These are phyloP conservation scores for Phytophthora pinifolia DNA, from an alignment of 352 stramenopile genomes.

Conservation along the genomic window DNA sequence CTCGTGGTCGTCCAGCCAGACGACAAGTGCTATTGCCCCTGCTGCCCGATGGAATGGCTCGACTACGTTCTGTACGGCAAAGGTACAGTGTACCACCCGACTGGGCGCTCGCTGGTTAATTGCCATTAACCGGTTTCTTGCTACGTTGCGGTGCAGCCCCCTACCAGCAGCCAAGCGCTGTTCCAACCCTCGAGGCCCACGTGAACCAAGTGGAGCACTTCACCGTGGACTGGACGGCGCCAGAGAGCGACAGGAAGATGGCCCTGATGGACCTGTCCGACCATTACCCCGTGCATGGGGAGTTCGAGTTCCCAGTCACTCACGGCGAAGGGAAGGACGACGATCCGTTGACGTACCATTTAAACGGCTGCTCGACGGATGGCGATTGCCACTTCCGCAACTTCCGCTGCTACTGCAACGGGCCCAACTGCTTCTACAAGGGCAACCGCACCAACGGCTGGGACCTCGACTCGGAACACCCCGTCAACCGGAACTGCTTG, in stretches of 20 bases:
- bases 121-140: not conserved
- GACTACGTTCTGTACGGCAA: constrained; percentile 82
- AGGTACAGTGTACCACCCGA: constrained; percentile 37
- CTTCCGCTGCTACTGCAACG: constrained; percentile 76
- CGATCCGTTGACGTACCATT: constrained; percentile 57
- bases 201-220: constrained; percentile 61
- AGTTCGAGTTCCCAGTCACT: constrained; percentile 67
- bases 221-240: constrained; percentile 60
- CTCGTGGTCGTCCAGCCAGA: constrained; percentile 42
- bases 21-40: constrained; percentile 77
- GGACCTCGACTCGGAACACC: constrained; percentile 53
- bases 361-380: constrained; percentile 77
- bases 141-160: constrained; percentile 30
- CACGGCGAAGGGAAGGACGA: constrained; percentile 41
- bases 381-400: constrained; percentile 66
- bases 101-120: not conserved
- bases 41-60: constrained; percentile 79
- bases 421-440: constrained; percentile 63
- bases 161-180: constrained; percentile 64
- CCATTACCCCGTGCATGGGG: constrained; percentile 73
- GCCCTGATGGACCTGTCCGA: constrained; percentile 71
- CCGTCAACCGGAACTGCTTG: constrained; percentile 77
- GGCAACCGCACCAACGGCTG: constrained; percentile 55
- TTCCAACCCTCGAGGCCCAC: constrained; percentile 56
- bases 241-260: constrained; percentile 56